These are phyloP conservation scores for Eutrema salsugineum DNA, from an alignment of 441 rosid species.

Conservation along the genomic window DNA sequence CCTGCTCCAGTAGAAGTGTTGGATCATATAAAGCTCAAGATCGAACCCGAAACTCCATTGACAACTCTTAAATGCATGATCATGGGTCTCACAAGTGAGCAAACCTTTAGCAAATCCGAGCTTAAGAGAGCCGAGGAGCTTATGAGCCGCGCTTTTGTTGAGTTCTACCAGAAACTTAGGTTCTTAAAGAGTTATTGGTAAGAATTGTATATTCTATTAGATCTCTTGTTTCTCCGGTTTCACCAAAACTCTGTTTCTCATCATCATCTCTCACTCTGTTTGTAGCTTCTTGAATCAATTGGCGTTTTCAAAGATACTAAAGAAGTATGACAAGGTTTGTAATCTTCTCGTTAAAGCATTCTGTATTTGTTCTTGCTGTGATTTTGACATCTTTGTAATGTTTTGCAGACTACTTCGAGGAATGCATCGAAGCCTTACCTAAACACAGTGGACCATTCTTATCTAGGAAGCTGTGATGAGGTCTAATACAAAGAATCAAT, in stretches of 20 bases:
- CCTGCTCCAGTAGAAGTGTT: conserved; percentile 53
- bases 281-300: conserved; percentile 70
- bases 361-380: background rate
- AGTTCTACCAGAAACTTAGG: conserved; percentile 63
- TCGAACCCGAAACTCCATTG: conserved; percentile 56
- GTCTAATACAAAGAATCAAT: conserved; percentile 15
- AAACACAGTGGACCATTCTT: conserved; percentile 64
- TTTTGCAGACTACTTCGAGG: conserved; percentile 49
- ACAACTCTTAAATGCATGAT: conserved; percentile 44
- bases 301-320: conserved; percentile 75
- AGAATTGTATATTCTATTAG: background rate
- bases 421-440: conserved; percentile 62
- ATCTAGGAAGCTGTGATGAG: conserved; percentile 68
- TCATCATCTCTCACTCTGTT: conserved; percentile 2
- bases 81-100: conserved; percentile 35
- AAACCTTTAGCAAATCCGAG: conserved; percentile 45
- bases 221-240: background rate
- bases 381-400: background rate
- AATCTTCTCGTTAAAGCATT: background rate
- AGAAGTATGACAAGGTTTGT: conserved; percentile 84
- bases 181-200: conserved; percentile 76
- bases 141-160: conserved; percentile 55
- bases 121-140: conserved; percentile 56
- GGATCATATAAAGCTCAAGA: conserved; percentile 62
- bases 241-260: background rate